A percentile compares a stretch with the other conserved stretches of the same genome.
phyloP scores from a whole-genome alignment of 352 stramenopile species.

The Halophytophthora batemanensis region DNA sequence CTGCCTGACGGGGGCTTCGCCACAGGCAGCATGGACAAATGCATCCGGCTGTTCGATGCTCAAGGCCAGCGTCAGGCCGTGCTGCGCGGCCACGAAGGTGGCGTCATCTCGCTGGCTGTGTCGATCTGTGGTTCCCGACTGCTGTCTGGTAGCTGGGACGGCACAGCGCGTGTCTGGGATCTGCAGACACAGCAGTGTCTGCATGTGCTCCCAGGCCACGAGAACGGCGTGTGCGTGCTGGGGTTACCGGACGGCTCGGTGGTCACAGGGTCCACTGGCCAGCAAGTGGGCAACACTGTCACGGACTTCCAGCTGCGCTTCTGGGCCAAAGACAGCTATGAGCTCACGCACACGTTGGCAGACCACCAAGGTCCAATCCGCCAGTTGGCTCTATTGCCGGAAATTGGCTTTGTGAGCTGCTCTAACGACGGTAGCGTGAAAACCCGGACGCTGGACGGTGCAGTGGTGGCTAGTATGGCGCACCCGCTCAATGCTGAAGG shows the following conservation, averaged over 20 bases:
- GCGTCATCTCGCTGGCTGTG: slow-evolving; percentile 69
- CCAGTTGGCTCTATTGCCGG: slow-evolving; percentile 58
- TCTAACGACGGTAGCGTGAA: slow-evolving; percentile 84
- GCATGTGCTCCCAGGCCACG: slow-evolving; percentile 58
- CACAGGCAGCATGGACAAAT: slow-evolving; percentile 80
- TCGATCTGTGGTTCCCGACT: slow-evolving; percentile 37
- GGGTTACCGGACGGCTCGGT: slow-evolving; percentile 55
- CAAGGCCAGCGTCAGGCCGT: slow-evolving; percentile 38
- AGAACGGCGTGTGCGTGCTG: slow-evolving; percentile 84
- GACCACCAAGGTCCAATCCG: slow-evolving; percentile 74
- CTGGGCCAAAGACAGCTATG: slow-evolving; percentile 50
- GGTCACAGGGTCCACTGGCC: slow-evolving; percentile 74
- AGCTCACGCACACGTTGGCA: slow-evolving; percentile 48
- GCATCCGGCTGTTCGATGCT: slow-evolving; percentile 59
- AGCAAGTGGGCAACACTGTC: slow-evolving; percentile 72
- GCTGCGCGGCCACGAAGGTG: slow-evolving; percentile 64
- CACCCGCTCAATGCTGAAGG: slow-evolving; percentile 79
- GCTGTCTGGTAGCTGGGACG: slow-evolving; percentile 82
- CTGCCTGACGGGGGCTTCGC: slow-evolving; percentile 57
- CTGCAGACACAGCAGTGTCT: slow-evolving; percentile 45
- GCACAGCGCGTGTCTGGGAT: slow-evolving; percentile 74
- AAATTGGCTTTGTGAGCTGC: slow-evolving; percentile 79
- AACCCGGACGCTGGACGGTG: slow-evolving; percentile 56
- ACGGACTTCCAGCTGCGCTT: slow-evolving; percentile 80
- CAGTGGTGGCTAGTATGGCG: slow-evolving; percentile 58